Evolutionary conservation across 2,329 filamentous ascomycete species (phyloP).

Genomic region (Coleophoma crateriformis): DNA sequence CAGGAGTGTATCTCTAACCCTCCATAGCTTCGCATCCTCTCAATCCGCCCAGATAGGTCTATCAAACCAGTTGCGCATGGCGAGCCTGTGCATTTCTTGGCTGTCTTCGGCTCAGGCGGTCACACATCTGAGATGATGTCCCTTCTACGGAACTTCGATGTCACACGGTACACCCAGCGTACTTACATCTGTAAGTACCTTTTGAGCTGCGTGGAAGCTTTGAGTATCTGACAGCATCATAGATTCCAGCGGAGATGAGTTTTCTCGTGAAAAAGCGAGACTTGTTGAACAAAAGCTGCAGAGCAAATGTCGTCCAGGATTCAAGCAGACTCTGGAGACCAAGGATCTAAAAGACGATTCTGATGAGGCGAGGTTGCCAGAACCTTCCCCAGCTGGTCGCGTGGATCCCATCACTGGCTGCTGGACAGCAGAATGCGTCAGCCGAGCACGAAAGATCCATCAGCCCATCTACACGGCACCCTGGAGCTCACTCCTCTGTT

Average conservation of each 20-base stretch:
- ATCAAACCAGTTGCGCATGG: background rate
- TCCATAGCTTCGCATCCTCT: too few relatives aligned
- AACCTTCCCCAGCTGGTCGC: constrained; percentile 9
- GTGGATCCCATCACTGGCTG: constrained; percentile 13
- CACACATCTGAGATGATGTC: constrained; percentile 94
- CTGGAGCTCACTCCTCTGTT: constrained; percentile 58
- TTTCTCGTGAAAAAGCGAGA: constrained; percentile 58
- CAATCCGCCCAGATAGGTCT: too few relatives aligned
- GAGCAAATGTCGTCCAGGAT: background rate
- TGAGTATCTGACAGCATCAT: constrained; percentile 30
- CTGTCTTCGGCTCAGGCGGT: constrained; percentile 87
- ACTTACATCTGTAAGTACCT: constrained; percentile 52
- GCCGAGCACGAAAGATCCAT: constrained; percentile 75
- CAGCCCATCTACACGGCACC: constrained; percentile 74
- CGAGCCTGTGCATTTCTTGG: constrained; percentile 50
- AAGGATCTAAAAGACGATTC: background rate
- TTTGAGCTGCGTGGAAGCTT: background rate
- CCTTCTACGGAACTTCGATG: constrained; percentile 61
- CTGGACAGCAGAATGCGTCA: constrained; percentile 53
- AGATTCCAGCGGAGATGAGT: constrained; percentile 68
- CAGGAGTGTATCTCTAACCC: too few relatives aligned
- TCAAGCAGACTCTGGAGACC: background rate
- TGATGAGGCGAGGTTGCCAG: constrained; percentile 1
- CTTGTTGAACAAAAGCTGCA: constrained; percentile 52
- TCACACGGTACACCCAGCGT: constrained; percentile 52